Percentiles rank a stretch among this genome's conserved stretches.
Conservation (phyloP, 176 grass and related monocot species). For the Phragmites australis region DNA sequence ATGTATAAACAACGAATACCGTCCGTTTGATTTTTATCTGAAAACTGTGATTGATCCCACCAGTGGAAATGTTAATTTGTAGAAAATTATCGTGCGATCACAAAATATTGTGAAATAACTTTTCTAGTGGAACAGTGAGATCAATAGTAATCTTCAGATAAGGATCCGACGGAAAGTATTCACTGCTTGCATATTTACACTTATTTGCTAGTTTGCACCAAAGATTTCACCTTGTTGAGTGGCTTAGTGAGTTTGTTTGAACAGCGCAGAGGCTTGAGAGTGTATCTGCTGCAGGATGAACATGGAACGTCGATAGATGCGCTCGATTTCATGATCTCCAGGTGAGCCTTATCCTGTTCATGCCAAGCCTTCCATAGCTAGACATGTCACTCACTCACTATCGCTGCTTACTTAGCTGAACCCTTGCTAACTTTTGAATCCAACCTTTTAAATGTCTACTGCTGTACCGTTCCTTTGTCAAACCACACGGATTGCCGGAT, state of each 20-base stretch:
- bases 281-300: conserved; percentile 83
- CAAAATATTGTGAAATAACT: no score
- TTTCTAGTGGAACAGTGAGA: no score
- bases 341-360: conserved; percentile 28
- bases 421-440: neutral
- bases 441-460: neutral
- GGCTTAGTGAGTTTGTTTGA: conserved; percentile 19
- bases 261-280: conserved; percentile 74
- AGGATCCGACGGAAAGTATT: no score
- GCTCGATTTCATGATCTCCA: conserved; percentile 76
- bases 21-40: no score
- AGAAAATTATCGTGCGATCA: no score
- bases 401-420: neutral
- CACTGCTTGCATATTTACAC: no score
- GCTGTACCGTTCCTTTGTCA: neutral
- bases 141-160: no score
- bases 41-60: no score
- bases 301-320: conserved; percentile 74
- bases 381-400: neutral
- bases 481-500: neutral
- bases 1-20: no score
- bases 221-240: no score
- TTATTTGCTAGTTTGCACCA: no score
- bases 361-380: neutral
- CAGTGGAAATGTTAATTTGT: no score